phyloP scores from a whole-genome alignment of 2,329 filamentous ascomycete genomes.

The Alternaria brassicae region DNA sequence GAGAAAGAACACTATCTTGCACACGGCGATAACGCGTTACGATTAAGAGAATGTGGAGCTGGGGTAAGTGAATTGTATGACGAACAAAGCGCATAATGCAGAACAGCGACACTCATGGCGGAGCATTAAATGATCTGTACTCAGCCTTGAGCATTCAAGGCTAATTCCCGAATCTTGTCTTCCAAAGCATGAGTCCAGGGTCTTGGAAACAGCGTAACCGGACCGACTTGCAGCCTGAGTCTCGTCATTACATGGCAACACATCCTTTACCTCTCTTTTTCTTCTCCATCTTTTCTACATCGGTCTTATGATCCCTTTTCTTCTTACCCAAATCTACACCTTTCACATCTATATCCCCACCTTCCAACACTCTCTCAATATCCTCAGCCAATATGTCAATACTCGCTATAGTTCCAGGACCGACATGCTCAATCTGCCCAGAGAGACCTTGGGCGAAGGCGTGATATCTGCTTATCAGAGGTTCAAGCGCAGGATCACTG shows the following conservation, averaged over 20 bases:
- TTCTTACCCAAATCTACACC: not conserved
- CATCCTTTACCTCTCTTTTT: not conserved
- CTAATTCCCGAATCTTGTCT: not conserved
- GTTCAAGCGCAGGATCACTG: not conserved
- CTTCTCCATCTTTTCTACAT: not conserved
- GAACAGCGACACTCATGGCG: not conserved
- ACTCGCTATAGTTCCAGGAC: not conserved
- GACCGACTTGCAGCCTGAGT: not conserved
- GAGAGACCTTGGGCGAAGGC: not conserved
- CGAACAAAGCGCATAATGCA: not conserved
- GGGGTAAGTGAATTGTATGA: not conserved
- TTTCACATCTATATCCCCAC: not conserved
- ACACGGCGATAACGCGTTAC: not conserved
- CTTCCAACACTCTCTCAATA: not conserved
- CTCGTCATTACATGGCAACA: not conserved
- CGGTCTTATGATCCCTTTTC: not conserved
- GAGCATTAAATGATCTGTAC: not conserved
- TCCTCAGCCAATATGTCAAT: not conserved
- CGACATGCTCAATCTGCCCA: not conserved
- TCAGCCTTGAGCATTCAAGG: not conserved
- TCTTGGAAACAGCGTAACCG: not conserved
- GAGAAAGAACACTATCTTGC: not conserved
- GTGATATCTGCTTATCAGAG: not conserved
- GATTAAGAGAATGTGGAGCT: not conserved
- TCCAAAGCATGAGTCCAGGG: not conserved